Conservation (phyloP, 345 rosid genomes). For the Carallia brachiata region DNA sequence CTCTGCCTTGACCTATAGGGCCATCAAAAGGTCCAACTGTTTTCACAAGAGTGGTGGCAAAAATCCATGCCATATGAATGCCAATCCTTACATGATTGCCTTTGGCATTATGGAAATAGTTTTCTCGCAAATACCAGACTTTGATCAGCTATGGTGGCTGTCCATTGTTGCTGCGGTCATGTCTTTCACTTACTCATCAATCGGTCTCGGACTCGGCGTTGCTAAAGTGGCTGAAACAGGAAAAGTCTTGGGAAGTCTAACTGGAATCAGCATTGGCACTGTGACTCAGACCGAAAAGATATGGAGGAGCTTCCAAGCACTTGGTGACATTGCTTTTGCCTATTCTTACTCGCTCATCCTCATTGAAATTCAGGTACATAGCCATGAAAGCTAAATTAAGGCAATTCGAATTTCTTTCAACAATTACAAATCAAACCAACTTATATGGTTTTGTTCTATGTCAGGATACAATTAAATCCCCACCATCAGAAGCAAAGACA, state of each 20-base stretch:
- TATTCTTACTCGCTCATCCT: conserved; percentile 82
- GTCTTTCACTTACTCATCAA: conserved; percentile 92
- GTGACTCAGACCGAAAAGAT: conserved; percentile 61
- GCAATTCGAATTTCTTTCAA: not conserved
- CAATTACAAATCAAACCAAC: not conserved
- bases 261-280: conserved; percentile 62
- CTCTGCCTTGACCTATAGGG: conserved; percentile 39
- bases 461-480: conserved; percentile 65
- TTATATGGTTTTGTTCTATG: not conserved
- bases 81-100: conserved; percentile 63
- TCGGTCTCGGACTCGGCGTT: conserved; percentile 84
- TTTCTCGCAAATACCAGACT: conserved; percentile 78
- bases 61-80: conserved; percentile 46
- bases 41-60: conserved; percentile 40
- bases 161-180: conserved; percentile 86
- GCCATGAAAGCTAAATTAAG: not conserved
- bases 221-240: conserved; percentile 64
- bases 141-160: conserved; percentile 89
- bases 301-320: conserved; percentile 92
- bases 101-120: conserved; percentile 57
- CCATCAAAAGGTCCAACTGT: conserved; percentile 57
- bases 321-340: conserved; percentile 90
- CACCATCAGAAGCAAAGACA: conserved; percentile 72
- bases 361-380: conserved; percentile 74
- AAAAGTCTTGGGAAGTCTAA: conserved; percentile 58